phyloP scores from a whole-genome alignment of 2,329 filamentous ascomycete genomes.

The Hansfordia pulvinata region DNA sequence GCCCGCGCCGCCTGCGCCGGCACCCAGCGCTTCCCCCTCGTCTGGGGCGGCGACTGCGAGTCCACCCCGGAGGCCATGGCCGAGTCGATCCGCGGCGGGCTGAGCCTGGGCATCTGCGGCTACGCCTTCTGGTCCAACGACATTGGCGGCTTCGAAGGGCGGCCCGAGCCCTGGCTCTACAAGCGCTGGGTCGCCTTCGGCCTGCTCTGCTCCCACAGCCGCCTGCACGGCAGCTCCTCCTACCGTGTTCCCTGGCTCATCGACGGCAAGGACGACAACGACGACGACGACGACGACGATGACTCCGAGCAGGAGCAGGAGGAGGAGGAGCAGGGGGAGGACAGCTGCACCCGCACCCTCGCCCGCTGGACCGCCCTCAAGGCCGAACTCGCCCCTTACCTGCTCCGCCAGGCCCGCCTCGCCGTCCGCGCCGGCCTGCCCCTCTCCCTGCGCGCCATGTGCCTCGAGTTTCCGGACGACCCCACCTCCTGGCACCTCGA shows the following conservation, averaged over 20 bases:
- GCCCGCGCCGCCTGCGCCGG: conserved; percentile 55
- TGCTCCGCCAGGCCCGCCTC: conserved; percentile 27
- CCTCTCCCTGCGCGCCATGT: conserved; percentile 49
- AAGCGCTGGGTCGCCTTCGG: conserved; percentile 72
- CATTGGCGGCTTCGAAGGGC: conserved; percentile 60
- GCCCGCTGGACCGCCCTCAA: conserved; percentile 34
- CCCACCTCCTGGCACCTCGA: conserved; percentile 55
- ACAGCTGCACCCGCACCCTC: conserved; percentile 37
- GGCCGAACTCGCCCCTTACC: conserved; percentile 37
- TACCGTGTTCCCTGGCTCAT: conserved; percentile 68
- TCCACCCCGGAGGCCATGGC: conserved; percentile 61
- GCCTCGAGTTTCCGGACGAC: conserved; percentile 59
- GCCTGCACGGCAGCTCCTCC: conserved; percentile 54
- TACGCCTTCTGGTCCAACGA: conserved; percentile 59
- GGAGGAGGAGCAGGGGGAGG: conserved; percentile 42
- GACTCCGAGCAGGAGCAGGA: conserved; percentile 33
- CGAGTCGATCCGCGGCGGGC: conserved; percentile 53
- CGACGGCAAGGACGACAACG: conserved; percentile 45
- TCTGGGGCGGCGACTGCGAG: conserved; percentile 66
- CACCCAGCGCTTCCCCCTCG: conserved; percentile 54
- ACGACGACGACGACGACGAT: conserved; percentile 49
- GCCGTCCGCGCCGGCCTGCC: conserved; percentile 39
- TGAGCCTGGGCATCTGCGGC: conserved; percentile 49
- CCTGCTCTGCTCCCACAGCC: conserved; percentile 54
- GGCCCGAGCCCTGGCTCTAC: conserved; percentile 54